Base-by-base conservation (phyloP, 805 yeast genomes). In the Hanseniaspora meyeri region DNA sequence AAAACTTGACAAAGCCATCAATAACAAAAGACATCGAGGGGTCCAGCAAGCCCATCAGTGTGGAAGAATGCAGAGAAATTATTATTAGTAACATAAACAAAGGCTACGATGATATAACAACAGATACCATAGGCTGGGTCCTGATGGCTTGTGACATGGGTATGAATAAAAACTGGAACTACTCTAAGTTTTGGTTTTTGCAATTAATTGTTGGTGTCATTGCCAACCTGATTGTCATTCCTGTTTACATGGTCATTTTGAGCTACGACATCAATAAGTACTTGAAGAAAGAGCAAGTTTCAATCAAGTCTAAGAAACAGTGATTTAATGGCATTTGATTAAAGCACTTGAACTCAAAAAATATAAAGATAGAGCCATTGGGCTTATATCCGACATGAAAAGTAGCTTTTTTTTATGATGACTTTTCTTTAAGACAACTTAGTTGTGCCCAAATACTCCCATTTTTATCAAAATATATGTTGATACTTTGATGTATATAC, bases 11-110 rank as follows among this genome's bases (percentile, higher is more conserved):
- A 2, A 93, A 93, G 66, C 97, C 98, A 0, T 77, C 74, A 10
- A 87, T 93, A 57, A 89, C 97, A 0, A 79, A 75, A 60, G 70
- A 69, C 36, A 87, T 93, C 37, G 98, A 93, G 68, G 98, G 97
- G 1, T 76, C 95, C 1, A 84, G 95, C 4, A 67, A 64, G 4
- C 81, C 96, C 0, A 82, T 87, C 9, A 63, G 81, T 1, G 83
- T 85, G 9, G 82, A 77, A 17, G 72, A 73, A 47, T 88, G 95
- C 64, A 83, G 91, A 10, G 72, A 74, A 19, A 73, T 76, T 9
- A 76, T 93, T 1, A 62, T 87, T 16, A 68, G 70, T 56, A 71
- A 76, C 60, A 70, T 93, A 34, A 74, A 75, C 31, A 66, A 69
- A 17, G 97, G 97, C 1, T 76, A 81, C 55, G 83, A 84, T 57